Percentiles rank a stretch among this genome's conserved stretches.
These are phyloP conservation scores for Umbelopsis sp. DNA, from an alignment of 192 early-diverging fungal species.

Conservation along the genomic window DNA sequence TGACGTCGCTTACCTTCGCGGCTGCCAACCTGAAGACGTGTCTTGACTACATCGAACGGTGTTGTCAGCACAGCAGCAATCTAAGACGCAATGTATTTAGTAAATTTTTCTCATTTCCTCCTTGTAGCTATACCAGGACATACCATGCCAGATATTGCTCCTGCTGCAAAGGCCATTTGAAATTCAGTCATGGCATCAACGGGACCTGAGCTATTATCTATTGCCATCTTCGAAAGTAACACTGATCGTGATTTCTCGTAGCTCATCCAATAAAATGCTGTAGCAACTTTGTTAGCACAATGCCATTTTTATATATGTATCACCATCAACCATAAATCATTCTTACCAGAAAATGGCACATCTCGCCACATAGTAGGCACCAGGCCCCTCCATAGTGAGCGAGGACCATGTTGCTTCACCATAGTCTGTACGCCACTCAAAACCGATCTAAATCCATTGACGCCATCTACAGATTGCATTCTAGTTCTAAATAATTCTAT, in stretches of 20 bases:
- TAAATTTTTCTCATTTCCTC: background rate
- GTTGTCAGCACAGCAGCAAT: slow-evolving; percentile 85
- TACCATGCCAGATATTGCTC: slow-evolving; percentile 86
- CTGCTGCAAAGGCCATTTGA: slow-evolving; percentile 74
- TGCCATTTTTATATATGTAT: background rate
- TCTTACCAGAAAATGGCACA: slow-evolving; percentile 85
- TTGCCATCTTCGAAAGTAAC: slow-evolving; percentile 24
- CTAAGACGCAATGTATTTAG: slow-evolving; percentile 32
- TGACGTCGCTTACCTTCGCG: slow-evolving; percentile 23
- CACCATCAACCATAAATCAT: background rate
- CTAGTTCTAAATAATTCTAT: slow-evolving; percentile 90
- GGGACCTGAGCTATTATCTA: background rate
- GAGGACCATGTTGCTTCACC: slow-evolving; percentile 59
- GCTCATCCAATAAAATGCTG: slow-evolving; percentile 90
- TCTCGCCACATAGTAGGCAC: slow-evolving; percentile 91
- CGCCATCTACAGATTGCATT: slow-evolving; percentile 76
- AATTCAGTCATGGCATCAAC: slow-evolving; percentile 53
- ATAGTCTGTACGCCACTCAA: slow-evolving; percentile 62
- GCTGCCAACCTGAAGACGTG: slow-evolving; percentile 74
- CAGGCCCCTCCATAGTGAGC: slow-evolving; percentile 84
- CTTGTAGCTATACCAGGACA: background rate
- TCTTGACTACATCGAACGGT: slow-evolving; percentile 97
- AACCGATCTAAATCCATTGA: slow-evolving; percentile 59
- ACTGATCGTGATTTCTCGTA: slow-evolving; percentile 67
- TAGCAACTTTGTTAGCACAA: background rate